phyloP scores from a whole-genome alignment of 2,329 filamentous ascomycete species.

The Hymenoscyphus fraxineus region DNA sequence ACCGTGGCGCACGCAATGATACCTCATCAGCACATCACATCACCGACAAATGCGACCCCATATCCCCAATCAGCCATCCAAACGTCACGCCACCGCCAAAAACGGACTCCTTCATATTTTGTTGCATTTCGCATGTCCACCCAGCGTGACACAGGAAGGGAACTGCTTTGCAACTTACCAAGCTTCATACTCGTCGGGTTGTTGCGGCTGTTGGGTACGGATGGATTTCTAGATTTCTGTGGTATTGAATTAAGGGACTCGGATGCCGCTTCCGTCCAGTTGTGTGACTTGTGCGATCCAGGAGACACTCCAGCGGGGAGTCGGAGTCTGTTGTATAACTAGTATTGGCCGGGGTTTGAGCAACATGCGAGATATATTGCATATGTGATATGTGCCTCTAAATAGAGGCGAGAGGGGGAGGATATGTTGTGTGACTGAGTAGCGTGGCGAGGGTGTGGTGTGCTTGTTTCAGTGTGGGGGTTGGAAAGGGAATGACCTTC shows the following conservation, averaged over 20 bases:
- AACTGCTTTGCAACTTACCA: background rate
- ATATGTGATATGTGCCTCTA: background rate
- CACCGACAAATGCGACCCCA: background rate
- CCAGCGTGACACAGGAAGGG: background rate
- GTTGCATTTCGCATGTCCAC: constrained; percentile 21
- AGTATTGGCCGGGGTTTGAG: background rate
- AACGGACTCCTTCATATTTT: constrained; percentile 7
- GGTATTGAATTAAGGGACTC: background rate
- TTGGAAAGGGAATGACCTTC: constrained; percentile 57
- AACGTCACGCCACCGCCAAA: constrained; percentile 1
- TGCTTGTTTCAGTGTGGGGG: background rate
- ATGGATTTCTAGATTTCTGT: too few species aligned
- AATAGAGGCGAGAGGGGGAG: background rate
- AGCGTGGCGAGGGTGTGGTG: background rate
- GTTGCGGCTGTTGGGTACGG: too few species aligned
- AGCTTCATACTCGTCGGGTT: too few species aligned
- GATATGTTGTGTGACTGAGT: background rate
- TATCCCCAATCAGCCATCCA: background rate
- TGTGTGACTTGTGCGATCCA: background rate
- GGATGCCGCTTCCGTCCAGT: background rate
- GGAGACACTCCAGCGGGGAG: background rate
- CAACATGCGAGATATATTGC: background rate
- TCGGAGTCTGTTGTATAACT: background rate
- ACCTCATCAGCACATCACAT: background rate
- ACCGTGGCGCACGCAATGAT: background rate